Base-by-base conservation (phyloP, 352 stramenopile genomes). In the Halophytophthora batemanensis region DNA sequence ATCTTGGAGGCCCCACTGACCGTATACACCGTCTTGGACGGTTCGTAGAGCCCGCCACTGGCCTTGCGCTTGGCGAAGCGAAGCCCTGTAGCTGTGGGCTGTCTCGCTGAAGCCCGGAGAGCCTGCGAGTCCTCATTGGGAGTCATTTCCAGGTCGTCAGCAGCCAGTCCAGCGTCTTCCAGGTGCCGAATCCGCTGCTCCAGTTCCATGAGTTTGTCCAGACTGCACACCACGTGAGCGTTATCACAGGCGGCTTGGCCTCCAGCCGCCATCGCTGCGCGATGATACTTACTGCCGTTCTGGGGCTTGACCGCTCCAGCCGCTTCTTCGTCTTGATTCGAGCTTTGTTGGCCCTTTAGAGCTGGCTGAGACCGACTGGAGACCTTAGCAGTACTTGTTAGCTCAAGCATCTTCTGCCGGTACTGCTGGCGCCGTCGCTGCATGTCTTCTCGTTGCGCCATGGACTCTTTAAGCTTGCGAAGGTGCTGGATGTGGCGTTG, bases 191-290 rank as follows among this genome's bases (percentile, higher is more conserved):
- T 97, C 10, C 88, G 77, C 59, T 90, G 78, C 59, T 97, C 88
- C 2, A 97, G 69, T 46, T 97, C 87, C 61, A 96, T 88, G 6
- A 97, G 80, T 37, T 87, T 89, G 56, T 93, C 82, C 15, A 97
- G 66, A 49, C 74, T 91, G 36, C 64, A 79, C 36, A 95, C 74
- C 10, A 96, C 81, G 15, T 80, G 71, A 0, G 56, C 47, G 28
- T 70, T 77, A 22, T 67, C 59, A 18, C 35, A 49, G 0, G 59
- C 49, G 29, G 47, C 17, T 11, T 61, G 55, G 15, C 51, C 57
- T 6, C 56, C 56, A 22, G 44, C 51, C 53, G 56, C 55, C 51
- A 61, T 59, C 37, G 40, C 56, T 29, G 52, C 64, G 33, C 53
- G 62, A 45, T 72, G 61, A 22, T 79, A 76, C 37, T 19, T 44